Evolutionary conservation across 2,329 filamentous ascomycete species (phyloP).

Genomic region (Colletotrichum siamense): DNA sequence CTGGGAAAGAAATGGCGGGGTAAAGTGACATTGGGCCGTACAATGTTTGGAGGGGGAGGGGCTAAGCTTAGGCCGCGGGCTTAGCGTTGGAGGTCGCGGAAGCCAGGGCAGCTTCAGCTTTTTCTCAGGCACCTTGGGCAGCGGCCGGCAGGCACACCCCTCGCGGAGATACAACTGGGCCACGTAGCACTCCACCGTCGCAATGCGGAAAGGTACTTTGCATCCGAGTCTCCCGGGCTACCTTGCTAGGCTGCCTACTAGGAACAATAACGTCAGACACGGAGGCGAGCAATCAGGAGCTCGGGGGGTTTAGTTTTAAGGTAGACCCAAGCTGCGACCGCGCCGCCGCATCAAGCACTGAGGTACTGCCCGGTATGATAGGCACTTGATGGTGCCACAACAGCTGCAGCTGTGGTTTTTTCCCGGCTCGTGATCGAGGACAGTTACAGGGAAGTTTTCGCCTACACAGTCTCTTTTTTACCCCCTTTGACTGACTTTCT

Average conservation of each 20-base stretch:
- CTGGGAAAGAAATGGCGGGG: not conserved
- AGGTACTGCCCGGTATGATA: not conserved
- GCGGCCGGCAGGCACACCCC: not conserved
- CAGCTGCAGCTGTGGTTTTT: not conserved
- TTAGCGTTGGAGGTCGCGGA: not conserved
- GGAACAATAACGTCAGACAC: not conserved
- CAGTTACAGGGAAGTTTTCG: not conserved
- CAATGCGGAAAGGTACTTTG: not conserved
- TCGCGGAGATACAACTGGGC: not conserved
- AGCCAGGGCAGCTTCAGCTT: not conserved
- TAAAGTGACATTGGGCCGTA: conserved; percentile 4
- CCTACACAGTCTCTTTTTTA: not conserved
- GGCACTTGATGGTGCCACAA: not conserved
- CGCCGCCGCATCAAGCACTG: not conserved
- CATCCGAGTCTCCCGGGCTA: not conserved
- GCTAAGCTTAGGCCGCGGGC: not conserved
- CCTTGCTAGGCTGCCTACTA: not conserved
- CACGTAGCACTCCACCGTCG: not conserved
- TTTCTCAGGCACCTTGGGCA: not conserved
- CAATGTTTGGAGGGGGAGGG: conserved; percentile 3
- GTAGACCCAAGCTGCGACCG: not conserved
- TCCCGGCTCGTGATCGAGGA: not conserved
- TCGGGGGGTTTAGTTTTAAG: not conserved
- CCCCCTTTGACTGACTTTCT: not conserved
- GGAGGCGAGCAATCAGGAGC: not conserved